A percentile compares a stretch with the other conserved stretches of the same genome.
These are phyloP conservation scores for Digitaria exilis DNA, from an alignment of 202 grass and related monocot genomes.

Conservation along the genomic window DNA sequence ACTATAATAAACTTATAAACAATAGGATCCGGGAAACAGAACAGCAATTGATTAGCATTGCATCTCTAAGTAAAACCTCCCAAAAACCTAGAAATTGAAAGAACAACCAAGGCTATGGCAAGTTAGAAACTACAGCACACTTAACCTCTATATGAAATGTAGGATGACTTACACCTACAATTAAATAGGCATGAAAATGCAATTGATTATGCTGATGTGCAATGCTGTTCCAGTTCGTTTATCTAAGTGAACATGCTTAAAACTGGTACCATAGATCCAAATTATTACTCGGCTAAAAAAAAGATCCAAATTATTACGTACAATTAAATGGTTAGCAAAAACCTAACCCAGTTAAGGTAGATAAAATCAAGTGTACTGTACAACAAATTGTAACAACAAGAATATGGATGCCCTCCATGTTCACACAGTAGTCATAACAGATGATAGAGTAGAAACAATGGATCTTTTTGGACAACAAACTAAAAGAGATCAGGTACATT, in stretches of 20 bases:
- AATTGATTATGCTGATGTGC: background rate
- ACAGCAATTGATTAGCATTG: background rate
- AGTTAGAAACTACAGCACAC: background rate
- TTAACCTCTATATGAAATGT: background rate
- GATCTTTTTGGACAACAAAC: conserved; percentile 2
- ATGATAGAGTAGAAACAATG: conserved; percentile 19
- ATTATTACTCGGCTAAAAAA: too few relatives aligned
- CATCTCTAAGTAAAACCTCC: background rate
- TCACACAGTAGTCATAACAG: background rate
- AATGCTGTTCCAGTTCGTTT: background rate
- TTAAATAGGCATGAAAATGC: background rate
- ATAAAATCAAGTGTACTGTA: background rate
- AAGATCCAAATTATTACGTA: background rate
- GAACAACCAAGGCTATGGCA: background rate
- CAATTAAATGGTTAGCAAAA: conserved; percentile 14
- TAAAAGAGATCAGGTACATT: background rate
- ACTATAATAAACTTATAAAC: conserved; percentile 12
- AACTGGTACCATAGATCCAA: background rate
- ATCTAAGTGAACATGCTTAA: background rate
- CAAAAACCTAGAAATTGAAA: background rate
- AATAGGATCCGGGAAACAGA: background rate
- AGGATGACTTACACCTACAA: background rate
- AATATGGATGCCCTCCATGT: background rate
- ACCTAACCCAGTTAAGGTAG: conserved; percentile 22
- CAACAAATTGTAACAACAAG: background rate